Conservation (phyloP, 1,284 basidiomycete species). For the Fomitiporia mediterranea region DNA sequence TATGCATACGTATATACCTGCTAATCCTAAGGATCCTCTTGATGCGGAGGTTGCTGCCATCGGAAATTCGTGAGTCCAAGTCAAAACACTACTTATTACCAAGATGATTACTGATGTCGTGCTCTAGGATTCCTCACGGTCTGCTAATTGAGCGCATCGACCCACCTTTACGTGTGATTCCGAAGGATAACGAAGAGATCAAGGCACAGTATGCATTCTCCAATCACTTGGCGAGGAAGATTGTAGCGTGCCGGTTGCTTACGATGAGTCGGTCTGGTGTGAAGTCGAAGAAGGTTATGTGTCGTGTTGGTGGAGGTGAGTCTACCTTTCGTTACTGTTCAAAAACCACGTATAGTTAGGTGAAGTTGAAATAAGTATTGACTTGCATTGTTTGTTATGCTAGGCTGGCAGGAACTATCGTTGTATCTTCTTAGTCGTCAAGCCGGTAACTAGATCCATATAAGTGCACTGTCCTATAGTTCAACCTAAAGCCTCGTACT, state of each 20-base stretch:
- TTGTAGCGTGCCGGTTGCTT: slow-evolving; percentile 76
- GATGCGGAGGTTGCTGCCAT: slow-evolving; percentile 74
- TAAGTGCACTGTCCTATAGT: background rate
- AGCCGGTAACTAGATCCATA: slow-evolving; percentile 24
- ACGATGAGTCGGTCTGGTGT: slow-evolving; percentile 61
- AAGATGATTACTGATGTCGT: background rate
- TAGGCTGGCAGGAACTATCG: slow-evolving; percentile 85
- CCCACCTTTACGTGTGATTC: slow-evolving; percentile 54
- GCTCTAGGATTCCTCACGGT: slow-evolving; percentile 55
- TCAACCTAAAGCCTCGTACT: too few species aligned
- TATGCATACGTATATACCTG: slow-evolving; percentile 61
- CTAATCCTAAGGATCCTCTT: slow-evolving; percentile 71
- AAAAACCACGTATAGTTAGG: too few species aligned
- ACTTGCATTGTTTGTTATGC: background rate
- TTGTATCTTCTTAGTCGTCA: slow-evolving; percentile 71
- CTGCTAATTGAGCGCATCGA: slow-evolving; percentile 77
- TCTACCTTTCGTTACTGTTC: slow-evolving; percentile 24
- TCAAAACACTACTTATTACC: background rate
- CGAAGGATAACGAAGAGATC: slow-evolving; percentile 72
- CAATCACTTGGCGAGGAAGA: slow-evolving; percentile 63
- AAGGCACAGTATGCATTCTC: slow-evolving; percentile 80
- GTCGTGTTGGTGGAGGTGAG: slow-evolving; percentile 77
- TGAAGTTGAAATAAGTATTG: background rate
- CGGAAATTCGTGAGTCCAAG: slow-evolving; percentile 48
- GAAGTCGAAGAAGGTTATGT: slow-evolving; percentile 78